Evolutionary conservation across 108 stramenopile species (phyloP), one percentile per base, ranked within the genome.

Genomic region (Conticribra weissflogii): DNA sequence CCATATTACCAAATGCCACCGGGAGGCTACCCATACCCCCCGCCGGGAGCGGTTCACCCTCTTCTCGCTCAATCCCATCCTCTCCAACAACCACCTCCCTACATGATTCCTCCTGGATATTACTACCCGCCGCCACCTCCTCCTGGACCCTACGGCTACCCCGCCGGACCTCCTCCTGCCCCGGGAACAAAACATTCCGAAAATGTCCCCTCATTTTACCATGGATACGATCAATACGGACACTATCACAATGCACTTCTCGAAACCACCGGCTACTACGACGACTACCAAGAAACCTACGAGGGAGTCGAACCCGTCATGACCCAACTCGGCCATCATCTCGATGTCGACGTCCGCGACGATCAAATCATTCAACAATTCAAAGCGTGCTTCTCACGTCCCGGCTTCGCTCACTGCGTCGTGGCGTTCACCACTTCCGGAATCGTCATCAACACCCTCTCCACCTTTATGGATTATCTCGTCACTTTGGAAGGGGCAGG

Each of bases 381-480:
- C 49, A 82, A 73, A 51, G 94, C 94, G 44, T 95, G 94, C 63
- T 85, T 95, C 49, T 66, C 86, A 4, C 83, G 94, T 21, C 71
- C 65, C 23, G 94, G 94, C 0, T 95, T 95, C 65, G 67, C 87
- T 46, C 94, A 95, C 52, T 83, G 86, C 32, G 79, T 95, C 29
- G 89, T 87, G 14, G 78, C 91, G 3, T 95, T 95, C 54, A 91
- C 94, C 7, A 91, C 87, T 12, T 83, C 83, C 19, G 94, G 91
- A 17, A 92, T 95, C 54, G 89, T 95, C 28, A 89, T 95, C 75
- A 95, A 95, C 60, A 95, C 94, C 0, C 68, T 95, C 17, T 88
- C 87, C n/a, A 95, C 94, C 1, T 95, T 76, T 72, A 95, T 95
- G 94, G 94, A 95, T 71, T 95, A 95, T 61, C 81, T 95, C 14